Base-by-base conservation (phyloP, 495 filamentous ascomycete genomes). In the Daldinia decipiens region DNA sequence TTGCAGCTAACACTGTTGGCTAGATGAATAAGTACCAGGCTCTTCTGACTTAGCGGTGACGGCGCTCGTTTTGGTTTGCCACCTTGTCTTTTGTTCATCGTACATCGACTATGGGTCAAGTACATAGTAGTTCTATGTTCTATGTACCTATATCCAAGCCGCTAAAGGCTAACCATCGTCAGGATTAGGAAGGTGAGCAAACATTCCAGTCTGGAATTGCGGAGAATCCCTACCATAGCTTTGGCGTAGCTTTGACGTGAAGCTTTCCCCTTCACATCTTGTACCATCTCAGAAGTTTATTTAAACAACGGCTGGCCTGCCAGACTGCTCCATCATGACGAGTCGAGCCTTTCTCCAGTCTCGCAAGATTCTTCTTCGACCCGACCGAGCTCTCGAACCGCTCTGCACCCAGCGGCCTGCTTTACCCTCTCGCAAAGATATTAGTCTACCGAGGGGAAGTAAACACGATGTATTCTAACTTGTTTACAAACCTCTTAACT, bases 171-270 rank as follows among this genome's bases (percentile, higher is more conserved):
- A 27, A 51, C 50, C 50, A 52, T 68, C 32, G 55, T 68, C 65
- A 29, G 52, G 27, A 73, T 73, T 73, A 73, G 70, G 70, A 73
- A 73, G 70, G 70, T 73, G 65, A 73, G 65, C 70, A 58, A 58
- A 68, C 65, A 73, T 73, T 73, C 70, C 70, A 73, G 50, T 24
- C 61, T 62, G 58, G 58, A 58, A 60, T 56, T 73, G 70, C 65
- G 65, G 70, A 73, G 70, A 73, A 68, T 73, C 65, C 61, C 52
- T 68, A 68, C 65, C 65, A 56, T 54, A 72, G 57, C 70, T 73
- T 52, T 40, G 32, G 65, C 70, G 47, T 73, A 62, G 60, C 65
- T 68, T 65, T 19, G 70, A 62, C 29, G 61, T 68, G 51, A 68
- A 40, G 65, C 47, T 59, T 62, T 47, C 40, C 31, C 50, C 32